Percentiles rank a stretch among this genome's conserved stretches.
phyloP scores from a whole-genome alignment of 177 flowering plant species.

The Vitis hybrid region DNA sequence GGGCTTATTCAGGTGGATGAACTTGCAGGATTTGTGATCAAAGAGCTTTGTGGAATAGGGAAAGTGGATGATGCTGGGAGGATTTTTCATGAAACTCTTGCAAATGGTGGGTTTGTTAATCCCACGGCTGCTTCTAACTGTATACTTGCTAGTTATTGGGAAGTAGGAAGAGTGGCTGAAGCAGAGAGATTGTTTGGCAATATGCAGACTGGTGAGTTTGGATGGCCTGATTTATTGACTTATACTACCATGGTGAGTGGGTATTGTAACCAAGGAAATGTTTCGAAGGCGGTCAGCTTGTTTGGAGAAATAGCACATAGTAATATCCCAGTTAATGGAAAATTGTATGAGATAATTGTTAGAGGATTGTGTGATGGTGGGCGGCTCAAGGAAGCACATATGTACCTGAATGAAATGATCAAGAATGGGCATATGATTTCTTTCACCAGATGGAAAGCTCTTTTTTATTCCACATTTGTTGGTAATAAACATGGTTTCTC shows the following conservation, averaged over 20 bases:
- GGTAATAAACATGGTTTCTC: neutral
- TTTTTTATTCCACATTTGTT: constrained; percentile 16
- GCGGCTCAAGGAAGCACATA: constrained; percentile 25
- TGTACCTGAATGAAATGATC: constrained; percentile 29
- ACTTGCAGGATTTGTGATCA: constrained; percentile 21
- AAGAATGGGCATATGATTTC: constrained; percentile 32
- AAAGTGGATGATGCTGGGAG: constrained; percentile 30
- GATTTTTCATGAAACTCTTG: constrained; percentile 21
- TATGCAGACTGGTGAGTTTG: constrained; percentile 22
- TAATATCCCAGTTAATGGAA: constrained; percentile 15
- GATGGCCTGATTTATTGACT: constrained; percentile 19
- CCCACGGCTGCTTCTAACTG: constrained; percentile 19
- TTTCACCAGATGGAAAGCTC: constrained; percentile 25
- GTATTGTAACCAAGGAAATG: constrained; percentile 23
- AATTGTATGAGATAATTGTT: constrained; percentile 17
- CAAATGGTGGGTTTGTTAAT: constrained; percentile 12
- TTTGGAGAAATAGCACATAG: constrained; percentile 30
- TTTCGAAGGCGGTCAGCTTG: constrained; percentile 23
- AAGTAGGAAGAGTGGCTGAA: constrained; percentile 22
- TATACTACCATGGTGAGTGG: constrained; percentile 31
- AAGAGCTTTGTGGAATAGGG: constrained; percentile 29
- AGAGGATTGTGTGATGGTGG: constrained; percentile 22
- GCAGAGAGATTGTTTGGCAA: constrained; percentile 31
- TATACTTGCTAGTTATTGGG: constrained; percentile 34
- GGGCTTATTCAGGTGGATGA: constrained; percentile 28